Percentiles rank a stretch among this genome's conserved stretches.
phyloP scores from a whole-genome alignment of 2,329 filamentous ascomycete species.

The Monosporascus sp. region DNA sequence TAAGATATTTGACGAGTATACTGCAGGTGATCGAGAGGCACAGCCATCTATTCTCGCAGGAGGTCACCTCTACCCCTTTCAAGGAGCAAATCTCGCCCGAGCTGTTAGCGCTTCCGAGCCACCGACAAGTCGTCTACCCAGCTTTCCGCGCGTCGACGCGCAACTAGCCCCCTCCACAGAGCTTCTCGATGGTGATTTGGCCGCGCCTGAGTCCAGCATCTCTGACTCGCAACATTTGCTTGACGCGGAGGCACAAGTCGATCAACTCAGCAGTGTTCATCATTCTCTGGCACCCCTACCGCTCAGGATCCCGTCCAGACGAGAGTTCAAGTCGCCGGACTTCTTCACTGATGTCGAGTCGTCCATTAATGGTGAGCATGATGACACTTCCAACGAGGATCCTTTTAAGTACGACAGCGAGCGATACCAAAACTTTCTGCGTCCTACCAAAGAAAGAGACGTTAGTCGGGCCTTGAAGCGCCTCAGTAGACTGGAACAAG shows the following conservation, averaged over 20 bases:
- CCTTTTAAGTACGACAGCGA: conserved; percentile 42
- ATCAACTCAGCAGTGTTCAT: conserved; percentile 8
- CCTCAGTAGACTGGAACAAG: conserved; percentile 19
- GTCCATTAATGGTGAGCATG: conserved; percentile 21
- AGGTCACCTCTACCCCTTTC: conserved; percentile 2
- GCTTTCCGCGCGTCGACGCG: neutral
- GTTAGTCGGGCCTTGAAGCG: conserved; percentile 36
- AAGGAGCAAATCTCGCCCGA: neutral
- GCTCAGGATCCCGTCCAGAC: conserved; percentile 7
- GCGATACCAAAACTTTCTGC: conserved; percentile 32
- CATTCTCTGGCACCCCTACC: conserved; percentile 14
- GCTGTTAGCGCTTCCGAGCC: neutral
- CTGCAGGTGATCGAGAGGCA: conserved; percentile 1
- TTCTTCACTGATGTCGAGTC: conserved; percentile 19
- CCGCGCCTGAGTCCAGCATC: conserved; percentile 9
- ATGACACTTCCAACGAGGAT: conserved; percentile 32
- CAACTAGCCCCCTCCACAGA: neutral
- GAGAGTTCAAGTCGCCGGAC: conserved; percentile 4
- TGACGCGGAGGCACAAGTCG: conserved; percentile 15
- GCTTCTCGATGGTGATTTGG: conserved; percentile 3
- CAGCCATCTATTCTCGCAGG: conserved; percentile 1
- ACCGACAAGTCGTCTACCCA: conserved; percentile 1
- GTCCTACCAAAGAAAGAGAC: conserved; percentile 36
- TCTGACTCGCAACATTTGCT: conserved; percentile 20
- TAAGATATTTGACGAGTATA: conserved; percentile 28